Evolutionary conservation across 2,329 filamentous ascomycete species (phyloP), one percentile per base, ranked within the genome.

Genomic region (Aspergillus ibericus): DNA sequence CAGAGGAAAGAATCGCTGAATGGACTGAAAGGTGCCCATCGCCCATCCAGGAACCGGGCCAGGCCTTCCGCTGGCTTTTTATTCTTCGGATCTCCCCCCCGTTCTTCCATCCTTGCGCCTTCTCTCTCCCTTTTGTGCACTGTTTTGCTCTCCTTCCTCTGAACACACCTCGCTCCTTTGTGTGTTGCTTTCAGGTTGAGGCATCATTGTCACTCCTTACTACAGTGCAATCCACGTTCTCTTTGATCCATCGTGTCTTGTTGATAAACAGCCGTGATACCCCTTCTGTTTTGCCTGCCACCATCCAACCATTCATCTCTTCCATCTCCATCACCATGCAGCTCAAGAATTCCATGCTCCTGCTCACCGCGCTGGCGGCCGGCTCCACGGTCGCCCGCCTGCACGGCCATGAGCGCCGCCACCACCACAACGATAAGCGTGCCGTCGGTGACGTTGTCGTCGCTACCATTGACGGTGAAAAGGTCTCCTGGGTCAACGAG

Each of bases 381-480:
- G 67, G 73, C 62, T 69, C 71, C 38, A 66, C 72, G 32, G 65
- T 72, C 38, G 75, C 72, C 59, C 74, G 73, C 61, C 61, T 69
- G 42, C 74, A 76, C 66, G 72, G 72, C 60, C 74, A 76, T 59
- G 70, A 76, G 55, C 74, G 73, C 60, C 74, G 73, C 58, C 73
- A 76, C 60, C 72, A 75, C 65, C 59, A 59, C 46, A 51, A 72
- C 53, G 60, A 72, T 53, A 68, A 75, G 64, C 73, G 74, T 58
- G 71, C 18, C 34, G 67, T 73, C 18, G 72, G 70, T 53, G 70
- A 72, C 51, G 55, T 65, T 40, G 72, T 76, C 58, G 62, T 60
- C 47, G 72, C 70, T 53, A 68, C 64, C 51, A 76, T 76, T 42
- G 65, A 73, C 49, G 73, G 73, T 61, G 61, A 69, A 48, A 58